These are phyloP conservation scores for Metschnikowia similis DNA, from an alignment of 805 yeast genomes.

Conservation along the genomic window DNA sequence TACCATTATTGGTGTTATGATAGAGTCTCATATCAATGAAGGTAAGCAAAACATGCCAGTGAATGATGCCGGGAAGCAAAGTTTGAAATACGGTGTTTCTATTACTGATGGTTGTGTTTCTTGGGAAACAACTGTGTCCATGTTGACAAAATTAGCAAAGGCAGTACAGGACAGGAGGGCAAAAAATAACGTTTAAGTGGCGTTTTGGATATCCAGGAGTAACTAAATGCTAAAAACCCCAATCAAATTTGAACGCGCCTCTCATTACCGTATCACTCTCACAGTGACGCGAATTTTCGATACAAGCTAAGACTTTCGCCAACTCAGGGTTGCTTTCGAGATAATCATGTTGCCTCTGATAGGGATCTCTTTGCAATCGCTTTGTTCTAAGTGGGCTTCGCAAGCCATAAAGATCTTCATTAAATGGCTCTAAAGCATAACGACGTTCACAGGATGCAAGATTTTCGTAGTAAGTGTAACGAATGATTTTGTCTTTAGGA, in stretches of 20 bases:
- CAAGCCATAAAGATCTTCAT: conserved; percentile 56
- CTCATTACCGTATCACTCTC: not conserved
- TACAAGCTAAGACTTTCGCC: conserved; percentile 4
- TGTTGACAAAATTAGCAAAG: conserved; percentile 64
- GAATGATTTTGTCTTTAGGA: conserved; percentile 30
- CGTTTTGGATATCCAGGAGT: not conserved
- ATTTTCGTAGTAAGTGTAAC: conserved; percentile 41
- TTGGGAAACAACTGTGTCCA: conserved; percentile 78
- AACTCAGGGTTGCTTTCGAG: conserved; percentile 21
- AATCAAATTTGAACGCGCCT: not conserved
- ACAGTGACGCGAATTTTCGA: not conserved
- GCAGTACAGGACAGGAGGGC: conserved; percentile 67
- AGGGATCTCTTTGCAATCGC: conserved; percentile 56
- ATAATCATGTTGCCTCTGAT: conserved; percentile 39
- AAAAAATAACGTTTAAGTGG: conserved; percentile 1
- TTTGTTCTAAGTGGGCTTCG: conserved; percentile 42
- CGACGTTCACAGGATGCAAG: conserved; percentile 46
- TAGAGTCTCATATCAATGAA: conserved; percentile 85
- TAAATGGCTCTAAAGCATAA: conserved; percentile 53
- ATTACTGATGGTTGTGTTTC: conserved; percentile 97
- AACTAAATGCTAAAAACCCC: not conserved
- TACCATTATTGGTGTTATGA: conserved; percentile 89
- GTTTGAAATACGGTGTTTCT: conserved; percentile 84
- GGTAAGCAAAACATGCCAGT: conserved; percentile 83
- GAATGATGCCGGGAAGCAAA: conserved; percentile 61